Evolutionary conservation across 2,329 filamentous ascomycete species (phyloP), one percentile per base, ranked within the genome.

Genomic region (Monascus ruber): DNA sequence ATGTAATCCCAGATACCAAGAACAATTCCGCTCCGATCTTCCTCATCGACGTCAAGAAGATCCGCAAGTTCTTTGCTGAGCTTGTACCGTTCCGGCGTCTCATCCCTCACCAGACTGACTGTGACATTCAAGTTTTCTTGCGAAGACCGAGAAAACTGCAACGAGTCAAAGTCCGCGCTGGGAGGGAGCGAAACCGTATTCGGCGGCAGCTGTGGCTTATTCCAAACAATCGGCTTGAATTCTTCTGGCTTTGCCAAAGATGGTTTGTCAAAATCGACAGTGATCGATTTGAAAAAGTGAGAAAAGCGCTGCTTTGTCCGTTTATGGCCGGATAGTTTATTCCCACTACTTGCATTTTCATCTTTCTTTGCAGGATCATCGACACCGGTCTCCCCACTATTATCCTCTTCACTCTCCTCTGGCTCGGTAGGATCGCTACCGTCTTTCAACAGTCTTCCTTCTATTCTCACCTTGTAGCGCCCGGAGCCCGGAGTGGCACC

Each of bases 1-100:
- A 94, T 84, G 54, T 98, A 98, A 58, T 95, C 88, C 86, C 88
- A 98, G 27, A 98, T 75, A 9, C 84, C 88, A 72, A 93, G 85
- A 26, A 94, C 79, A 5, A 88, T 83, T 45, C 91, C 87, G 31
- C 86, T 82, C 26, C 87, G 81, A 26, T 91, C 89, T 37, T 86
- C 89, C 61, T 94, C 86, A 36, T 79, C 73, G 53, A 85, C 84
- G 54, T 95, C 91, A 11, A 96, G 71, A 9, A 96, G 74, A 36
- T 93, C 83, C 7, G 86, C 81, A 34, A 98, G 69, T 41, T 81
- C 77, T 36, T 81, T 78, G 62, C 80, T 91, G 25, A 96, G 66
- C 50, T 78, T 77, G 58, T 83, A 95, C 40, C 87, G 76, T 60
- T 96, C 89, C 0, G 85, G 87, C 9, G 79, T 77, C 58, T 96